These are phyloP conservation scores for Noccaea caerulescens DNA, from an alignment of 345 rosid genomes.

Conservation along the genomic window DNA sequence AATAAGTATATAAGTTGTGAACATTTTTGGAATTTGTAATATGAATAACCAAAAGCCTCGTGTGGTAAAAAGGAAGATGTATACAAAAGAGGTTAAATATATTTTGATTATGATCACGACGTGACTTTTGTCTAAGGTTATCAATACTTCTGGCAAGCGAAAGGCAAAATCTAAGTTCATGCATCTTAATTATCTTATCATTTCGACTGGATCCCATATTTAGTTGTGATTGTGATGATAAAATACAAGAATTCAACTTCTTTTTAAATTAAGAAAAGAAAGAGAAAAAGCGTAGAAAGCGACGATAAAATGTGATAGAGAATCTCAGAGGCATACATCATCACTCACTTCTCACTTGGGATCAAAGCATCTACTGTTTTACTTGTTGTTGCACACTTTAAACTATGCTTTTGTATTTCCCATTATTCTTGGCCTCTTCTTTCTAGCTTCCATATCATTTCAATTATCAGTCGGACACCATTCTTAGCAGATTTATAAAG, in stretches of 20 bases:
- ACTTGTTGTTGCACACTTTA: conserved; percentile 26
- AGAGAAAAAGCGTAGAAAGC: conserved; percentile 14
- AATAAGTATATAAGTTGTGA: not conserved
- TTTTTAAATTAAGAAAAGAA: not conserved
- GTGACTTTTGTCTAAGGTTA: conserved; percentile 7
- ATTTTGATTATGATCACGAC: conserved; percentile 16
- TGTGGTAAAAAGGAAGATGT: not conserved
- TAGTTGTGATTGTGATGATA: not conserved
- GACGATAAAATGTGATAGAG: conserved; percentile 27
- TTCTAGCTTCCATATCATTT: conserved; percentile 25
- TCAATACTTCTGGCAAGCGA: not conserved
- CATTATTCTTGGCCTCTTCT: conserved; percentile 42
- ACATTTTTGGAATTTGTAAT: conserved; percentile 35
- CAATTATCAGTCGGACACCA: conserved; percentile 33
- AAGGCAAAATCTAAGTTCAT: conserved; percentile 17
- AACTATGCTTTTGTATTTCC: conserved; percentile 38
- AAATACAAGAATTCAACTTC: too few relatives aligned
- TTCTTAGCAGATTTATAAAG: conserved; percentile 28
- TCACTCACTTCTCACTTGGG: conserved; percentile 33
- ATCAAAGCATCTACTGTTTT: conserved; percentile 41
- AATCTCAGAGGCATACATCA: conserved; percentile 37
- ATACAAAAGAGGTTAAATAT: conserved; percentile 4
- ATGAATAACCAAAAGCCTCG: conserved; percentile 23
- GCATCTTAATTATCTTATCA: not conserved
- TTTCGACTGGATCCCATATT: not conserved